Evolutionary conservation across 179 eudicot genomes (phyloP), one percentile per base, ranked within the genome.

Genomic region (Dionaea muscipula): DNA sequence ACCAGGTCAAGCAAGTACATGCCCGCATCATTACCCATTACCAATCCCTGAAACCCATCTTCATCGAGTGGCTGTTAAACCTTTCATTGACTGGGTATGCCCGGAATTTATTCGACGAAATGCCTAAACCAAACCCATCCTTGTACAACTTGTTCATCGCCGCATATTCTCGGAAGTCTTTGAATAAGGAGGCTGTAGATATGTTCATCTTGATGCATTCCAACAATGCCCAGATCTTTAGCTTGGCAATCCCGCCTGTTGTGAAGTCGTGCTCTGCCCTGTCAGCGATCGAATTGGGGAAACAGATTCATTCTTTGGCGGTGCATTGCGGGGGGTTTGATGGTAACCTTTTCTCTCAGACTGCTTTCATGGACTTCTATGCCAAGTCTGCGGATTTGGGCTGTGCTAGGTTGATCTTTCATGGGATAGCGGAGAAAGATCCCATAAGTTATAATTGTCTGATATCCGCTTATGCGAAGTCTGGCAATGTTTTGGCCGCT

Each of bases 161-260:
- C 7, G 51, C 78, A 0, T 77, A 67, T 27, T 63, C 76, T 21
- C 67, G 38, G 55, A 59, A 62, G 17, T 55, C 72, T 53, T 57
- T 51, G 40, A 57, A 65, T 55, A 64, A 59, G 57, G 66, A 81
- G 53, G 75, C 79, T 28, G 38, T 78, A 7, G 58, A 66, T 44
- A 63, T 56, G 56, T 78, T 78, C 53, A 53, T 59, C 46, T 46
- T 60, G 35, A 73, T 81, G 84, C 84, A 65, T 47, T 20, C 40
- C 15, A 70, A 47, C 41, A 36, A 58, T 39, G 58, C 57, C 62
- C 62, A 25, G 25, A 28, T 76, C 2, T 63, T 56, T 35, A 68
- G 80, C 47, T 84, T 81, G 25, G 75, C 78, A 1, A 74, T 86
- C 46, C 95, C 98, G 0, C 79, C 98, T 0, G 73, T 75, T 40